These are phyloP conservation scores for Alternaria burnsii DNA, from an alignment of 2,329 filamentous ascomycete species.

Conservation along the genomic window DNA sequence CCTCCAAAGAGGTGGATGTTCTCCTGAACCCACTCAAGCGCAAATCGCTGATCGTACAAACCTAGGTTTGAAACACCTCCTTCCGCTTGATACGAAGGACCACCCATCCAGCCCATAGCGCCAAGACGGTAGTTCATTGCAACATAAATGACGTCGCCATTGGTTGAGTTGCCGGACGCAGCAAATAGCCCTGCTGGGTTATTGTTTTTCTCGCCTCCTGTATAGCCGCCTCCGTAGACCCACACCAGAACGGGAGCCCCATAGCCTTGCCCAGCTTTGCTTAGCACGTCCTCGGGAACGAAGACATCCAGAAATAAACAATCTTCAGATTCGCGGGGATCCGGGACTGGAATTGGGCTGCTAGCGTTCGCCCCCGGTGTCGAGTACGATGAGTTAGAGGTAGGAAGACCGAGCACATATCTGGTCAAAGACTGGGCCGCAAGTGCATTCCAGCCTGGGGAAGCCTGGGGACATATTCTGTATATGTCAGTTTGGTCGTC, in stretches of 20 bases:
- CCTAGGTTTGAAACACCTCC: slow-evolving; percentile 48
- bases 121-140: slow-evolving; percentile 59
- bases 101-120: slow-evolving; percentile 47
- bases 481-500: background rate
- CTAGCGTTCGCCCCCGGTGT: slow-evolving; percentile 38
- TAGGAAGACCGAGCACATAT: slow-evolving; percentile 37
- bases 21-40: slow-evolving; percentile 52
- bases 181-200: slow-evolving; percentile 54
- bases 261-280: slow-evolving; percentile 41
- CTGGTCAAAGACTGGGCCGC: slow-evolving; percentile 45
- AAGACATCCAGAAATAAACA: slow-evolving; percentile 60
- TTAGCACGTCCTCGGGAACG: slow-evolving; percentile 53
- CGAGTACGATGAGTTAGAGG: slow-evolving; percentile 43
- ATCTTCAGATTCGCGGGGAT: slow-evolving; percentile 54
- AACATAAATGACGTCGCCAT: slow-evolving; percentile 56
- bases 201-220: slow-evolving; percentile 46
- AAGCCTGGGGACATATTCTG: slow-evolving; percentile 49
- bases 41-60: slow-evolving; percentile 51
- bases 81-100: slow-evolving; percentile 46
- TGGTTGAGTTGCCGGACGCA: slow-evolving; percentile 52
- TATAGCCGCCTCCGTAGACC: slow-evolving; percentile 62
- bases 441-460: slow-evolving; percentile 55
- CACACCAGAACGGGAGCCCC: slow-evolving; percentile 58
- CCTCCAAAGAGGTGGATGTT: slow-evolving; percentile 53
- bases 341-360: slow-evolving; percentile 29